Conservation (phyloP, 306 rosid genomes). For the Vicia faba region DNA sequence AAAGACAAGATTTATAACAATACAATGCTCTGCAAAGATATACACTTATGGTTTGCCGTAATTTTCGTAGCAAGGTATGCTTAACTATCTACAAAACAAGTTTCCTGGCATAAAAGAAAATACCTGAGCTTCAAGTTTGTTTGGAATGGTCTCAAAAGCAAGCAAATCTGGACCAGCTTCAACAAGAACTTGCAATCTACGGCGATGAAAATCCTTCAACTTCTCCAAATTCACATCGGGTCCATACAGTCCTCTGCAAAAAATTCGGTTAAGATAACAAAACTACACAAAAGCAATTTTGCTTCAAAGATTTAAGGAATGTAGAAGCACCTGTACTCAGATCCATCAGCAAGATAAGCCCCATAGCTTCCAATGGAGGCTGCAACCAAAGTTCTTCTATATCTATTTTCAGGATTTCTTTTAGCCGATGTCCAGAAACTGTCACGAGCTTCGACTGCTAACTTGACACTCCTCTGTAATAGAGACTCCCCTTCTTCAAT, state of each 20-base stretch:
- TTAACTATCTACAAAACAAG: slow-evolving; percentile 6
- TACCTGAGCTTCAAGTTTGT: slow-evolving; percentile 84
- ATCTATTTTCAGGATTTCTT: slow-evolving; percentile 47
- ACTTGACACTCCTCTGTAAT: slow-evolving; percentile 66
- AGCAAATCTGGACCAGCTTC: slow-evolving; percentile 83
- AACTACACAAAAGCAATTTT: not conserved
- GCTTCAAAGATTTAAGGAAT: not conserved
- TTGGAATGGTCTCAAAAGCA: slow-evolving; percentile 91
- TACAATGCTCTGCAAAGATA: not conserved
- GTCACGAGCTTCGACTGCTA: slow-evolving; percentile 84
- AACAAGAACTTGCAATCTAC: slow-evolving; percentile 76
- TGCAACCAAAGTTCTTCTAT: slow-evolving; percentile 72
- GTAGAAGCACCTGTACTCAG: slow-evolving; percentile 70
- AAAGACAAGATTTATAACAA: not conserved
- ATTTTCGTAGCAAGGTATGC: not conserved
- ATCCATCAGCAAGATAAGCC: slow-evolving; percentile 96
- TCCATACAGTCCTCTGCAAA: slow-evolving; percentile 70
- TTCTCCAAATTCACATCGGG: slow-evolving; percentile 60
- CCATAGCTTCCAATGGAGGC: slow-evolving; percentile 97
- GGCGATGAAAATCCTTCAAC: slow-evolving; percentile 89
- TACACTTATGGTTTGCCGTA: not conserved
- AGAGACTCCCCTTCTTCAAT: slow-evolving; percentile 66
- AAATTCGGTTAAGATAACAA: not conserved
- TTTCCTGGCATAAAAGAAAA: slow-evolving; percentile 27
- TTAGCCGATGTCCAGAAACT: slow-evolving; percentile 64